Evolutionary conservation across 208 protist genomes (phyloP).

Genomic region (Leishmania mexicana): DNA sequence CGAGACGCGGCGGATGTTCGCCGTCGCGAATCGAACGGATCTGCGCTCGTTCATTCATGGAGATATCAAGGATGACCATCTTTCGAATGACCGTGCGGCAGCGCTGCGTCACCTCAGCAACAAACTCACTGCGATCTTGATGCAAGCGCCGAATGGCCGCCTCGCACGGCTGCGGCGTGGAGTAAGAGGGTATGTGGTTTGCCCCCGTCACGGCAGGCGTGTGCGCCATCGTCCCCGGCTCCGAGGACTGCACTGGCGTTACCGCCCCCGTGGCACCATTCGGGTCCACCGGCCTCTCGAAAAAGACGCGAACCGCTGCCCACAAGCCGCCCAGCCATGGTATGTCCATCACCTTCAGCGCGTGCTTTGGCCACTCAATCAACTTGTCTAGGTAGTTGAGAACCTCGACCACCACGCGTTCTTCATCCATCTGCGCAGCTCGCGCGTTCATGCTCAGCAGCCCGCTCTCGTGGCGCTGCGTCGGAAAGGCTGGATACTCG

Average conservation of each 20-base stretch:
- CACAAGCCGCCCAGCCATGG: constrained; percentile 87
- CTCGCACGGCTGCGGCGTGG: constrained; percentile 6
- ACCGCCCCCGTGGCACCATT: not conserved
- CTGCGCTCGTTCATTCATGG: constrained; percentile 56
- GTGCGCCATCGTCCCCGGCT: not conserved
- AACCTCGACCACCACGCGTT: constrained; percentile 56
- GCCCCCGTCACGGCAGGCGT: not conserved
- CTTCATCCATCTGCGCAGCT: constrained; percentile 30
- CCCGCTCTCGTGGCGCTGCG: constrained; percentile 21
- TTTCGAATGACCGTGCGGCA: constrained; percentile 67
- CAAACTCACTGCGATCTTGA: constrained; percentile 38
- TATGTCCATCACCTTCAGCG: constrained; percentile 55
- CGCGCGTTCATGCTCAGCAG: not conserved
- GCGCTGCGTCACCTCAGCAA: constrained; percentile 45
- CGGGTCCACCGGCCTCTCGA: constrained; percentile 28
- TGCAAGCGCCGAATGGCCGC: constrained; percentile 18
- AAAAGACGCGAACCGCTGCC: constrained; percentile 52
- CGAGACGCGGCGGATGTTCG: constrained; percentile 43
- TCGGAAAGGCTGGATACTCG: not conserved
- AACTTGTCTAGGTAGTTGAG: constrained; percentile 84
- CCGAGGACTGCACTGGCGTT: not conserved
- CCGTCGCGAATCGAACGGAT: constrained; percentile 51
- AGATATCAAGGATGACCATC: constrained; percentile 77
- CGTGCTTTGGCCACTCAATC: constrained; percentile 68
- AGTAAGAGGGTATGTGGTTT: not conserved